A percentile compares a stretch with the other conserved stretches of the same genome.
Conservation (phyloP, 257 asterid genomes). For the Solanum virginianum region DNA sequence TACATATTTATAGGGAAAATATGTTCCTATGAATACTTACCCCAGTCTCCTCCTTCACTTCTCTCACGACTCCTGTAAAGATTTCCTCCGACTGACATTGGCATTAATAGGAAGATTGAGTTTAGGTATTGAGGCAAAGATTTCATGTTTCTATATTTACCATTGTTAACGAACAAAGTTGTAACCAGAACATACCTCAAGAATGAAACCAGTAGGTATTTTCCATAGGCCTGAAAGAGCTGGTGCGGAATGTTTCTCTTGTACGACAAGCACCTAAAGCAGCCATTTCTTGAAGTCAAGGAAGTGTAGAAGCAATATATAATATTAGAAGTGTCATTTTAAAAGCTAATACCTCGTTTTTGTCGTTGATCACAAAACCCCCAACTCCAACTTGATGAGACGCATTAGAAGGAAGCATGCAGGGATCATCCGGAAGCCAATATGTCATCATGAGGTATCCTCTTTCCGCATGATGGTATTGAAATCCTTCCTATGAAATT, state of each 20-base stretch:
- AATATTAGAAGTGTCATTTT: not conserved
- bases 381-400: constrained; percentile 95
- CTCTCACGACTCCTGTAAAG: constrained; percentile 72
- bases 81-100: constrained; percentile 72
- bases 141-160: not conserved
- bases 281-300: not conserved
- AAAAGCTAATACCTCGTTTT: constrained; percentile 38
- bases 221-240: constrained; percentile 65
- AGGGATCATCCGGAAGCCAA: constrained; percentile 75
- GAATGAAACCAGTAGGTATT: constrained; percentile 79
- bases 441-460: constrained; percentile 75
- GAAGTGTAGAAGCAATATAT: not conserved
- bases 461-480: constrained; percentile 81
- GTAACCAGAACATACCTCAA: constrained; percentile 30
- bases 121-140: not conserved
- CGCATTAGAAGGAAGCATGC: constrained; percentile 77
- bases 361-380: constrained; percentile 61
- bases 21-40: constrained; percentile 20
- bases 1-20: not conserved
- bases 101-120: not conserved
- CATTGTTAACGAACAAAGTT: not conserved
- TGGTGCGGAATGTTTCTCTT: constrained; percentile 54
- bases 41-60: constrained; percentile 88
- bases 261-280: constrained; percentile 63
- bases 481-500: constrained; percentile 58